A percentile compares a stretch with the other conserved stretches of the same genome.
phyloP scores from a whole-genome alignment of 495 filamentous ascomycete species.

The Letharia columbiana region DNA sequence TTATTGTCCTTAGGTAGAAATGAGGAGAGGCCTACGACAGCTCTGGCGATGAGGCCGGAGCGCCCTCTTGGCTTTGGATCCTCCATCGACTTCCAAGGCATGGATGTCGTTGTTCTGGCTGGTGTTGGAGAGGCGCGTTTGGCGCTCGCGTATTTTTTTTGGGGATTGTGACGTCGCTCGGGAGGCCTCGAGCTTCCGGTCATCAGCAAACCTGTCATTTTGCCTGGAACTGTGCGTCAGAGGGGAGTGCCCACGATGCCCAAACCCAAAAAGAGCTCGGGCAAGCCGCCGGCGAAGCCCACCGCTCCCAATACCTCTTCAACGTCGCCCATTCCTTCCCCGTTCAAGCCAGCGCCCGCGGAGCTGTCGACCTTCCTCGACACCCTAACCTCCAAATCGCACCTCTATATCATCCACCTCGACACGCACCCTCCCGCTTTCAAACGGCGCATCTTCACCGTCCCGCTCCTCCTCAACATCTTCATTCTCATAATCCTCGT shows the following conservation, averaged over 20 bases:
- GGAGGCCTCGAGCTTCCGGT: background rate
- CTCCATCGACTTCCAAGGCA: conserved; percentile 11
- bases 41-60: background rate
- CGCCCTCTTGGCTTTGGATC: background rate
- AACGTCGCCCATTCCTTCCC: conserved; percentile 39
- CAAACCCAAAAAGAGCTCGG: background rate
- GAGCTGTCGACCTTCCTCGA: conserved; percentile 52
- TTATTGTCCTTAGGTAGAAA: background rate
- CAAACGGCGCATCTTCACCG: conserved; percentile 68
- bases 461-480: conserved; percentile 63
- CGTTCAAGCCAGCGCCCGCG: conserved; percentile 54
- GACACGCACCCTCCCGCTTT: conserved; percentile 53
- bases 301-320: conserved; percentile 14
- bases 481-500: conserved; percentile 48
- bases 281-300: background rate
- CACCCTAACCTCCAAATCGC: conserved; percentile 44
- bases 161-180: background rate
- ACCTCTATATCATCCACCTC: conserved; percentile 74
- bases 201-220: background rate
- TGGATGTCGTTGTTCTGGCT: background rate
- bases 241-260: background rate
- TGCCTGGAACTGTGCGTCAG: background rate
- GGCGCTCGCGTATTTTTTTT: conserved; percentile 6
- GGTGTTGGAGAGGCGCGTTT: background rate
- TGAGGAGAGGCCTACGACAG: conserved; percentile 8